phyloP scores from a whole-genome alignment of 140 eudicot species.

The Anethum foeniculum region DNA sequence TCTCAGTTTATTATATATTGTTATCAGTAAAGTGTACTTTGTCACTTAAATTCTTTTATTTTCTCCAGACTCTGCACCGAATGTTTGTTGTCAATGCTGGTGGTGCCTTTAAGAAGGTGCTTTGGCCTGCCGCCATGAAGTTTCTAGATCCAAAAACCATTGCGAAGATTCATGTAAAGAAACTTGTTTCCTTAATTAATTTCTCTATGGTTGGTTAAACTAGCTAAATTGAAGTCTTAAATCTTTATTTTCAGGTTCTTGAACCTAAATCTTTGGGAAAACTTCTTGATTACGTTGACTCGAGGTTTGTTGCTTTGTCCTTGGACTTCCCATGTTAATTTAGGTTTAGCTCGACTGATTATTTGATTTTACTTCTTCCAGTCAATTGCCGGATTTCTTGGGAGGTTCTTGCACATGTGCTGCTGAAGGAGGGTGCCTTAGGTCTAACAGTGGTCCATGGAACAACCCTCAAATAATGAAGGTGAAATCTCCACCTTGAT shows the following conservation, averaged over 20 bases:
- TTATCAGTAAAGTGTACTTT: slow-evolving; percentile 2
- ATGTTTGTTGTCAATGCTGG: slow-evolving; percentile 84
- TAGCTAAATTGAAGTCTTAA: slow-evolving; percentile 9
- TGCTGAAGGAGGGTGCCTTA: slow-evolving; percentile 79
- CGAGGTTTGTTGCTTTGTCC: slow-evolving; percentile 39
- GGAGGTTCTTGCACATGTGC: slow-evolving; percentile 81
- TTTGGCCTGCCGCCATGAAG: slow-evolving; percentile 92
- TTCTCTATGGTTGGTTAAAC: not conserved
- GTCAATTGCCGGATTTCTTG: slow-evolving; percentile 82
- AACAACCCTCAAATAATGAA: slow-evolving; percentile 73
- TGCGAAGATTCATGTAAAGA: slow-evolving; percentile 53
- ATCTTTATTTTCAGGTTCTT: slow-evolving; percentile 41
- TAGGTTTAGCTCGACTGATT: slow-evolving; percentile 11
- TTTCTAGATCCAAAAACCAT: slow-evolving; percentile 71
- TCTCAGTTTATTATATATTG: not conserved
- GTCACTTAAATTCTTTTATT: slow-evolving; percentile 16
- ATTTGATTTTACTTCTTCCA: slow-evolving; percentile 21
- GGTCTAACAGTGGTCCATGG: slow-evolving; percentile 85
- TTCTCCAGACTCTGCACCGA: slow-evolving; percentile 63
- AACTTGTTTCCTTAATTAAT: not conserved
- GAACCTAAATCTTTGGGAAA: slow-evolving; percentile 64
- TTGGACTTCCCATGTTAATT: not conserved
- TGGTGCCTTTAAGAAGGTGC: slow-evolving; percentile 61
- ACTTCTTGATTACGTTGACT: slow-evolving; percentile 55
- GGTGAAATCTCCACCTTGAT: slow-evolving; percentile 27